Base-by-base conservation (phyloP, 2,329 filamentous ascomycete genomes). In the Mycosphaerella sp. region DNA sequence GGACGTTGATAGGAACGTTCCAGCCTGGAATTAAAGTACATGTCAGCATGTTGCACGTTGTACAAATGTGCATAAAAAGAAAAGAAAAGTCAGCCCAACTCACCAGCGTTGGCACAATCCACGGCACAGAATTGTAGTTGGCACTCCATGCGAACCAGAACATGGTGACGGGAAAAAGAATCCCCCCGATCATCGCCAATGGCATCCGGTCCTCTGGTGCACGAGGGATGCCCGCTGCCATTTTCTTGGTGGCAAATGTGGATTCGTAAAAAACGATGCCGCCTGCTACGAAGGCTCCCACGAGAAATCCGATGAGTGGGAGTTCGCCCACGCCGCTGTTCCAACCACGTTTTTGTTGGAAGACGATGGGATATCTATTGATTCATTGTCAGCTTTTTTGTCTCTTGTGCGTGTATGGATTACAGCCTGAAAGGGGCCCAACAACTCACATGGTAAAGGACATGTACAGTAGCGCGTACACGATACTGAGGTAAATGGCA, bases 391-490 rank as follows among this genome's bases (percentile, higher is more conserved):
- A 42, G 26, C 21, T 4, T 21, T 31, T 21, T 10, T 17, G 14
- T 14, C 9, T 36, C 23, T 17, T 76, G 78, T 2, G 21, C 21
- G 2, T 21, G 21, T 21, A 21, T 21, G 21, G 3, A 21, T 21
- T 21, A 21, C 21, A 21, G 21, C 21, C 1, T 21, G 21, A 21
- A 21, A 21, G 21, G 2, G 21, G 2, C 3, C 21, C 21, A 21
- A 21, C 21, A 21, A 75, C 77, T 51, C 80, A 82, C 47, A 81
- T 81, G n/a, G 72, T 76, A 65, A 83, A 82, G 8, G 82, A 71
- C 78, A 82, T 81, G 65, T 80, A 80, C 9, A 79, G 67, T 1
- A 80, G 67, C 2, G 70, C 74, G 53, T 80, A 81, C 2, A 80
- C 76, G 6, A 81, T 70, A 1, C 74, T 72, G 62, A 80, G 69